Percentiles rank a stretch among this genome's conserved stretches.
phyloP scores from a whole-genome alignment of 83 land plant genomes.

The Diphasiastrum complanatum region DNA sequence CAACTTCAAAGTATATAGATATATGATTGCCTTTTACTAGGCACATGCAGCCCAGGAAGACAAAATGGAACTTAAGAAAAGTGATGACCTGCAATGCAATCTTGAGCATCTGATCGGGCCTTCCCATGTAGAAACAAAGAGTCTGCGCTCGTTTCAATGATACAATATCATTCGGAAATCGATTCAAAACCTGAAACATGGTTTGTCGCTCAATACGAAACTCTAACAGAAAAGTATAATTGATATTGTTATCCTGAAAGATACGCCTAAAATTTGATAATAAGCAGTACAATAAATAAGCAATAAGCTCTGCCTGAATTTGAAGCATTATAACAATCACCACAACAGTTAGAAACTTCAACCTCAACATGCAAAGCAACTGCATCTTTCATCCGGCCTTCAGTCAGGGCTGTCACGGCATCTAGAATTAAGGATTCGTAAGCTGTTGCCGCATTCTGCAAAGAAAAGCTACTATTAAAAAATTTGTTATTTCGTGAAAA shows the following conservation, averaged over 20 bases:
- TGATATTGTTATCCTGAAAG: neutral
- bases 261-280: neutral
- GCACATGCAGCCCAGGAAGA: too few species aligned
- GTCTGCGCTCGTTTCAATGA: constrained; percentile 82
- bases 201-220: neutral
- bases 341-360: too few species aligned
- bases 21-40: too few species aligned
- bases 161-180: constrained; percentile 70
- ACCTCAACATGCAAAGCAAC: constrained; percentile 32
- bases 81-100: constrained; percentile 64
- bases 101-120: constrained; percentile 51
- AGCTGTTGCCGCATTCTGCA: constrained; percentile 28
- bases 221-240: constrained; percentile 1
- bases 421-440: constrained; percentile 29
- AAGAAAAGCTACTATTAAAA: neutral
- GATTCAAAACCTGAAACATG: constrained; percentile 51
- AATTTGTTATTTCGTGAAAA: too few species aligned
- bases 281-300: neutral
- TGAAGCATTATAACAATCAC: too few species aligned
- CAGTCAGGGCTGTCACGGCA: constrained; percentile 19
- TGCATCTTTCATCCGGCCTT: constrained; percentile 20
- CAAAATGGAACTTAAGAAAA: too few species aligned
- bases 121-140: constrained; percentile 79
- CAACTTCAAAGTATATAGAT: too few species aligned
- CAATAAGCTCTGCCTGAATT: too few species aligned